These are phyloP conservation scores for Antitrichia curtipendula DNA, from an alignment of 225 moss, liverwort and hornwort species.

Conservation along the genomic window DNA sequence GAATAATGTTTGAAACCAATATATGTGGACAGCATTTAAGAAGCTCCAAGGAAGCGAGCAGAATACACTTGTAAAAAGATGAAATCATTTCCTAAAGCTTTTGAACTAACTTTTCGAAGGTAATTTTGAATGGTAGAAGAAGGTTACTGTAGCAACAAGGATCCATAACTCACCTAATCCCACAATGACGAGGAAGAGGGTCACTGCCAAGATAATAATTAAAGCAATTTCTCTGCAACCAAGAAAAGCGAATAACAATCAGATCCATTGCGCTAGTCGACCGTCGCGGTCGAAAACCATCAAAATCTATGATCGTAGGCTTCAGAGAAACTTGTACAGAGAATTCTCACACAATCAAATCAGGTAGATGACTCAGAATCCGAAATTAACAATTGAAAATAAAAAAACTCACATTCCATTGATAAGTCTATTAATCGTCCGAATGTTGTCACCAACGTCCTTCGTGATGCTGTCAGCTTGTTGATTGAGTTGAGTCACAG, in stretches of 20 bases:
- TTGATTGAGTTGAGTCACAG: constrained; percentile 16
- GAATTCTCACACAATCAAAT: not conserved
- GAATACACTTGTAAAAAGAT: too few species aligned
- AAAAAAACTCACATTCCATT: constrained; percentile 36
- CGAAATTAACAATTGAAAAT: not conserved
- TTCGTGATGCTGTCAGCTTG: constrained; percentile 40
- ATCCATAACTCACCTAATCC: constrained; percentile 29
- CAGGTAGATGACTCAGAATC: not conserved
- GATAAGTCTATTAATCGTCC: constrained; percentile 22
- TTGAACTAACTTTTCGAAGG: too few species aligned
- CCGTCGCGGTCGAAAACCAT: too few species aligned
- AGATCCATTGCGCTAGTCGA: not conserved
- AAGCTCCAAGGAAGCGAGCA: not conserved
- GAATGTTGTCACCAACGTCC: constrained; percentile 21
- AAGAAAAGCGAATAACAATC: not conserved
- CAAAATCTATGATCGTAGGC: not conserved
- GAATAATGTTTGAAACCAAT: not conserved
- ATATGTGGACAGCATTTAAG: not conserved
- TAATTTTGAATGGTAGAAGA: not conserved
- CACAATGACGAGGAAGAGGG: constrained; percentile 18
- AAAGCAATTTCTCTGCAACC: constrained; percentile 44
- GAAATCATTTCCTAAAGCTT: not conserved
- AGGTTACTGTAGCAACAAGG: not conserved
- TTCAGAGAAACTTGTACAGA: not conserved
- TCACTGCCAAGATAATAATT: constrained; percentile 27